Percentiles rank a stretch among this genome's conserved stretches.
These are phyloP conservation scores for Boletellus deceptivus DNA, from an alignment of 1,284 basidiomycete genomes.

Conservation along the genomic window DNA sequence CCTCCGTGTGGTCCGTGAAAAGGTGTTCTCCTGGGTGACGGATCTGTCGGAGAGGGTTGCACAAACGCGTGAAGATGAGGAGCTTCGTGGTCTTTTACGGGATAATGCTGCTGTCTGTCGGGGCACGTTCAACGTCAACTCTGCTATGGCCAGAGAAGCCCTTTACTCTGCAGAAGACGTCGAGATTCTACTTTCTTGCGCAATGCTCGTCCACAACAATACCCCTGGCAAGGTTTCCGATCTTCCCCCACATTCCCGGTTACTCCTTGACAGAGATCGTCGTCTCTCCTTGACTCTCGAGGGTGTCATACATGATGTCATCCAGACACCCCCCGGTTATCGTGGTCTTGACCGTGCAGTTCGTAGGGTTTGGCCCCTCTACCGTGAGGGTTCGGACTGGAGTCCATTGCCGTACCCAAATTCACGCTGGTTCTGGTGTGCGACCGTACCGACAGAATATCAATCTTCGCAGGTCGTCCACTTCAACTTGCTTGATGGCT, in stretches of 20 bases:
- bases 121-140: slow-evolving; percentile 40
- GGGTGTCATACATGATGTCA: slow-evolving; percentile 9
- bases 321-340: slow-evolving; percentile 6
- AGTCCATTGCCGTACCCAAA: slow-evolving; percentile 20
- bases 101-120: slow-evolving; percentile 40
- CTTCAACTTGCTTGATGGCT: slow-evolving; percentile 42
- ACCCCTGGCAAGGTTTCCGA: slow-evolving; percentile 11
- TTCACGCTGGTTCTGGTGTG: slow-evolving; percentile 38
- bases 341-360: slow-evolving; percentile 38
- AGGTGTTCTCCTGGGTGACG: slow-evolving; percentile 38
- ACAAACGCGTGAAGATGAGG: slow-evolving; percentile 17
- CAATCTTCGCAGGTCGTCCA: slow-evolving; percentile 30
- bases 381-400: slow-evolving; percentile 36
- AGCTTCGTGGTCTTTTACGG: slow-evolving; percentile 30
- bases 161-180: slow-evolving; percentile 29
- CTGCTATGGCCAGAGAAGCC: slow-evolving; percentile 15
- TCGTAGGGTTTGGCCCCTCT: slow-evolving; percentile 36
- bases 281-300: slow-evolving; percentile 33
- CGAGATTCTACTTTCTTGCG: slow-evolving; percentile 35
- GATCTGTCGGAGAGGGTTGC: slow-evolving; percentile 31
- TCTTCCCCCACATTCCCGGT: slow-evolving; percentile 8
- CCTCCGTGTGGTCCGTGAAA: slow-evolving; percentile 31
- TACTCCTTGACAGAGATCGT: slow-evolving; percentile 28
- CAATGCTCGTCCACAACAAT: slow-evolving; percentile 36
- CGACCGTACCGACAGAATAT: slow-evolving; percentile 11